phyloP scores from a whole-genome alignment of 2,329 filamentous ascomycete genomes.

The Colletotrichum cuscutae region DNA sequence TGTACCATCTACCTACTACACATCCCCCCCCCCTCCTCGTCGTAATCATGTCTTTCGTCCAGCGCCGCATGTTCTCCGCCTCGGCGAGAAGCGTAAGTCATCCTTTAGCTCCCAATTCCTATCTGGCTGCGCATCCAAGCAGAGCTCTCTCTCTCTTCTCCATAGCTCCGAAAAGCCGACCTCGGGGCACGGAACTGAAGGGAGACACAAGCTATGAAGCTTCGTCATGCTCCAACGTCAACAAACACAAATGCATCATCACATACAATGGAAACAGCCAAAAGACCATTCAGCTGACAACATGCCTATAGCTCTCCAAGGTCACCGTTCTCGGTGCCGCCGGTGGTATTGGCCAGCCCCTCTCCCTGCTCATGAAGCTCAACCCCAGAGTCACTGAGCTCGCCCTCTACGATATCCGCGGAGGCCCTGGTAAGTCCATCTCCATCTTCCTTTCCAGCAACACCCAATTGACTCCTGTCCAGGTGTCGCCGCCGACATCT shows the following conservation, averaged over 20 bases:
- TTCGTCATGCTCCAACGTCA: neutral
- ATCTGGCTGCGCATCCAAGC: constrained; percentile 14
- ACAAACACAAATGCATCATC: neutral
- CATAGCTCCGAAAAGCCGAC: constrained; percentile 31
- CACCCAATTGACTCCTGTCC: constrained; percentile 39
- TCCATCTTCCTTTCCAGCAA: neutral
- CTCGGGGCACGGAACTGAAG: constrained; percentile 9
- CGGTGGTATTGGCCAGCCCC: constrained; percentile 97
- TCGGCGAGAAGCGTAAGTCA: constrained; percentile 78
- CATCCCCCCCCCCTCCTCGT: constrained; percentile 31
- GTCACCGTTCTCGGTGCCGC: constrained; percentile 96
- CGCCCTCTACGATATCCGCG: constrained; percentile 96
- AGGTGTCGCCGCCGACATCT: constrained; percentile 98
- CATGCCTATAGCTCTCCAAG: constrained; percentile 81
- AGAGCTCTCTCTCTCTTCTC: constrained; percentile 1
- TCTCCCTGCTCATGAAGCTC: constrained; percentile 98
- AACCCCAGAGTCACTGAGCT: constrained; percentile 95
- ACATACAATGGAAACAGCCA: neutral
- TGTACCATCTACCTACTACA: constrained; percentile 31
- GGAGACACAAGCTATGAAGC: neutral
- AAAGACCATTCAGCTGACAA: constrained; percentile 36
- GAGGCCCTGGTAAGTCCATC: constrained; percentile 80
- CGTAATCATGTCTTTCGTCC: constrained; percentile 79
- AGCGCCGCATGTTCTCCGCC: constrained; percentile 84
- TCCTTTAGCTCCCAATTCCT: constrained; percentile 21